Percentiles rank a stretch among this genome's conserved stretches.
These are phyloP conservation scores for Pseudopithomyces maydicus DNA, from an alignment of 2,329 filamentous ascomycete genomes.

Conservation along the genomic window DNA sequence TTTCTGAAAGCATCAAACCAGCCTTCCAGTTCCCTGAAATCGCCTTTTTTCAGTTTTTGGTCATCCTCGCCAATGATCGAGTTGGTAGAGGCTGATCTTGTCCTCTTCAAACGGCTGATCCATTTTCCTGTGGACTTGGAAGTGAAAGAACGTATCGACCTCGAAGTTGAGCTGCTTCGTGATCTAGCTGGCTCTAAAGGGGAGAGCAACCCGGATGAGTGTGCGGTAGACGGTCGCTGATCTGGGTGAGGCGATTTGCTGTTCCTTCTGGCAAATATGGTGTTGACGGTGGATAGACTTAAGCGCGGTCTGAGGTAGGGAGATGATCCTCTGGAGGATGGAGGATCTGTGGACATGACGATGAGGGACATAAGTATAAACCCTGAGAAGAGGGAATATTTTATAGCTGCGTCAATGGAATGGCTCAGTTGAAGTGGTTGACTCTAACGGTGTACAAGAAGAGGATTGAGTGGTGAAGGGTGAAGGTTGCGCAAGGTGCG, in stretches of 20 bases:
- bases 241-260: conserved; percentile 7
- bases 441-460: neutral
- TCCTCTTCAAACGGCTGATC: conserved; percentile 29
- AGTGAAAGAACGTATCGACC: conserved; percentile 25
- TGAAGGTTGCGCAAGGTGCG: neutral
- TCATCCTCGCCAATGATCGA: conserved; percentile 19
- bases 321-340: conserved; percentile 10
- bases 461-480: neutral
- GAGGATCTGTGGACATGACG: conserved; percentile 11
- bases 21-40: conserved; percentile 32
- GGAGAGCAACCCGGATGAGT: conserved; percentile 13
- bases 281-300: neutral
- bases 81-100: conserved; percentile 34
- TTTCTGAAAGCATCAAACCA: conserved; percentile 37
- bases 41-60: conserved; percentile 19
- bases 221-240: neutral
- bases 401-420: neutral
- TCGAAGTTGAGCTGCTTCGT: conserved; percentile 33
- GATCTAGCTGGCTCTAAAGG: conserved; percentile 24
- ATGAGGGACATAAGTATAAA: conserved; percentile 7
- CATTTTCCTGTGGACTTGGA: conserved; percentile 25
- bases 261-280: conserved; percentile 4
- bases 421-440: neutral
- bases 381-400: neutral
- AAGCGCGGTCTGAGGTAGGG: conserved; percentile 1